Evolutionary conservation across 176 grass and related monocot genomes (phyloP), one percentile per base, ranked within the genome.

Genomic region (Raddia distichophylla): DNA sequence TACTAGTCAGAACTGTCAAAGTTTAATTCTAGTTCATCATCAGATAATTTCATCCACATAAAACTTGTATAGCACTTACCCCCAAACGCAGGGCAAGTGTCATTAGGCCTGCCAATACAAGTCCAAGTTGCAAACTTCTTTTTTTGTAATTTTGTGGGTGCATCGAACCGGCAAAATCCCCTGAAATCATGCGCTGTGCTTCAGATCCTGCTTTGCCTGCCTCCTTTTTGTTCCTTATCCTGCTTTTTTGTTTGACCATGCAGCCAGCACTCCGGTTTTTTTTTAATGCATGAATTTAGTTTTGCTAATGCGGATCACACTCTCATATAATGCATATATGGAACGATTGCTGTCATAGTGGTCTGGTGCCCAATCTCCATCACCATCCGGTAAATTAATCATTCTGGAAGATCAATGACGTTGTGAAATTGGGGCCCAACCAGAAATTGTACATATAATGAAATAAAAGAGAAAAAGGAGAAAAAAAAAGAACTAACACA

Each of bases 131-230:
- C 49, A 11, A 12, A 4, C 64, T 66, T 72, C 14, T 32, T 70
- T 5, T 40, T 40, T 40, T 40, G 37, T 40, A 0, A 63, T 11
- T 60, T 60, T 64, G 12, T n/a, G 35, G 4, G 59, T 73, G 67
- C 74, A 11, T n/a, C 12, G 16, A 14, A 46, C 66, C 83, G 83
- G 83, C 78, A 90, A 77, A 77, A 78, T 54, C 73, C 82, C 77
- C 67, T 67, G 60, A 80, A 89, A 89, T 81, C 78, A 42, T 70
- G 77, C 65, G 15, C 0, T 13, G 49, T 78, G 83, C 60, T 43
- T 32, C 78, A 35, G 60, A 67, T 73, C 56, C 32, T 56, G 77
- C 71, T 76, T 61, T 71, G 1, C 71, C 13, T 69, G 18, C 0
- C 18, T 27, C 40, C 49, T 40, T 7, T 72, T 69, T 69, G 1